phyloP scores from a whole-genome alignment of 768 basidiomycete species.

The Pisolithus orientalis region DNA sequence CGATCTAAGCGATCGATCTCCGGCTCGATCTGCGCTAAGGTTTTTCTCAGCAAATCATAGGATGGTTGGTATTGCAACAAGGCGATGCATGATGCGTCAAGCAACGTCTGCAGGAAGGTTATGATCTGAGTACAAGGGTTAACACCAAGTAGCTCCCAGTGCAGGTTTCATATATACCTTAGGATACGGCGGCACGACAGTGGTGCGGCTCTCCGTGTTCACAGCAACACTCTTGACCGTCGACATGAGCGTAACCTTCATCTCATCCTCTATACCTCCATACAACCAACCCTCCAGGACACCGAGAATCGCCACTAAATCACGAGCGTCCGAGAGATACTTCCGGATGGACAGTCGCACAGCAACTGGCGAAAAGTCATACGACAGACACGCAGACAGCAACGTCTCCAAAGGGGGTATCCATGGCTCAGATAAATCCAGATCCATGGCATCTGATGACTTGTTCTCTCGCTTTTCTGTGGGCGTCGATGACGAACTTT shows the following conservation, averaged over 20 bases:
- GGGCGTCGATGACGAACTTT: constrained; percentile 34
- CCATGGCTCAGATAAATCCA: constrained; percentile 26
- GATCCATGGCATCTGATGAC: constrained; percentile 27
- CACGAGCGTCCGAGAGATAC: constrained; percentile 33
- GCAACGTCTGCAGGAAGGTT: constrained; percentile 53
- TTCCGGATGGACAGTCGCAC: constrained; percentile 40
- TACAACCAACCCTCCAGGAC: constrained; percentile 36
- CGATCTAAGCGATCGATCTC: constrained; percentile 47
- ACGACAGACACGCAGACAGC: constrained; percentile 34
- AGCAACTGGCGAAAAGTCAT: constrained; percentile 32
- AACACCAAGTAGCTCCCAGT: constrained; percentile 25
- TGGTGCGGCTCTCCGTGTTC: not conserved
- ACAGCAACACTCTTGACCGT: constrained; percentile 5
- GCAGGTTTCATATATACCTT: constrained; percentile 40
- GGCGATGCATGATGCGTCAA: constrained; percentile 67
- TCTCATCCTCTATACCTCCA: constrained; percentile 20
- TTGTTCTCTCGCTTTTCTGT: constrained; percentile 21
- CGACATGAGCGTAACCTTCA: constrained; percentile 18
- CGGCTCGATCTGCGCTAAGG: constrained; percentile 48
- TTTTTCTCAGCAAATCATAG: constrained; percentile 42
- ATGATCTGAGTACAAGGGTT: constrained; percentile 42
- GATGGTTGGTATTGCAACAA: constrained; percentile 61
- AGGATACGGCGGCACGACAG: constrained; percentile 19
- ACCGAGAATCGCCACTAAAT: constrained; percentile 32
- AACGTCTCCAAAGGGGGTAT: constrained; percentile 31